Percentiles rank a stretch among this genome's conserved stretches.
phyloP scores from a whole-genome alignment of 2,329 filamentous ascomycete species.

The Epichloe uncinata region DNA sequence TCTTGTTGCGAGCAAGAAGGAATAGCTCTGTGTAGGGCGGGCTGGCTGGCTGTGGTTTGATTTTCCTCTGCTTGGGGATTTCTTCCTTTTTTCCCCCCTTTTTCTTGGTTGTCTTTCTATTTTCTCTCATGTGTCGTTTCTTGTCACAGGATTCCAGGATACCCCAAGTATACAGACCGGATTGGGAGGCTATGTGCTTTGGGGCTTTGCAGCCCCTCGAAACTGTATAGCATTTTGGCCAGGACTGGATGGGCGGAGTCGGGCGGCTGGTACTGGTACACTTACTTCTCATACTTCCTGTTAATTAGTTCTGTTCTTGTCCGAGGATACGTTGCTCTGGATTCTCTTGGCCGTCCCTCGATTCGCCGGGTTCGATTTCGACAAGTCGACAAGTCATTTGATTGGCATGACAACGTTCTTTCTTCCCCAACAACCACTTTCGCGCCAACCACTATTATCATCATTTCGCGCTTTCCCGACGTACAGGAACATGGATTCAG shows the following conservation, averaged over 20 bases:
- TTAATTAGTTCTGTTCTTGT: slow-evolving; percentile 1
- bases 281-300: slow-evolving; percentile 7
- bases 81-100: not conserved
- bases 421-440: not conserved
- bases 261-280: slow-evolving; percentile 10
- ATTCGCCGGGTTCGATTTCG: slow-evolving; percentile 4
- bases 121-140: slow-evolving; percentile 12
- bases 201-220: slow-evolving; percentile 15
- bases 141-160: slow-evolving; percentile 20
- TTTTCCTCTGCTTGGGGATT: not conserved
- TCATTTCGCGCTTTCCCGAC: not conserved
- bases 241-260: slow-evolving; percentile 29
- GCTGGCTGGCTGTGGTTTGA: not conserved
- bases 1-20: not conserved
- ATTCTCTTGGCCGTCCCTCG: slow-evolving; percentile 5
- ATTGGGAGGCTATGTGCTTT: slow-evolving; percentile 24
- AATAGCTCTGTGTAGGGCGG: not conserved
- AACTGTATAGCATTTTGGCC: slow-evolving; percentile 21
- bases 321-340: slow-evolving; percentile 3
- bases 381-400: not conserved
- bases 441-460: not conserved
- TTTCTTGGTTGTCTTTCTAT: slow-evolving; percentile 5
- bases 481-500: not conserved
- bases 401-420: not conserved
- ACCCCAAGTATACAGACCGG: slow-evolving; percentile 23